Evolutionary conservation across 495 filamentous ascomycete genomes (phyloP), one percentile per base, ranked within the genome.

Genomic region (Cryomyces minteri): DNA sequence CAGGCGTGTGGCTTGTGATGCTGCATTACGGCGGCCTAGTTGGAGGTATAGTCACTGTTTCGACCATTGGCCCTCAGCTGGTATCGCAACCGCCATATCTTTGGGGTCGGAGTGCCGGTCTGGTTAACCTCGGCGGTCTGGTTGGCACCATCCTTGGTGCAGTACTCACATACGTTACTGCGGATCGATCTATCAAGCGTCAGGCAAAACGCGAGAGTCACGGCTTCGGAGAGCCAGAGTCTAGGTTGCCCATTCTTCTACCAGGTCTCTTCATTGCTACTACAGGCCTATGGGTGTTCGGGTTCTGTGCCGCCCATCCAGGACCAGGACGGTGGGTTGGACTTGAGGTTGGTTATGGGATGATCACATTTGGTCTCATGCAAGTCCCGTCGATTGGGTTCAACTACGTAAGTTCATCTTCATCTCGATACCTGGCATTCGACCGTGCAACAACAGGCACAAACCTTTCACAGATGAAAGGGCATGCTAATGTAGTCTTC

Each of bases 351-450:
- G 54, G 50, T 4, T 46, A 44, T 14, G 53, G 53, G 31, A 60
- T 57, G 57, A 28, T 57, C 11, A 45, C 50, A 0, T 55, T 55
- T 37, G 57, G 54, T 4, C 46, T 57, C 25, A 59, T 53, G 49
- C 54, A 57, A 47, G 53, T 54, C 6, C 57, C 57, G 9, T 58
- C 55, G 4, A 51, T 60, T 6, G 57, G 57, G 9, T 56, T 60
- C 49, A 60, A 54, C 47, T 60, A 60, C 45, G 49, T 51, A 46
- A 51, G 48, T 37, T 7, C 18, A n/a, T 18, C 6, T 11, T 18
- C 14, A 33, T n/a, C 42, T 10, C 12, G 11, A 9, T 12, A 29
- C 31, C 28, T 32, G 9, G 39, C 8, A 10, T 25, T n/a, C 14
- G 31, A 32, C 39, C 8, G 18, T 47, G 18, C 18, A 25, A 25